Evolutionary conservation across 495 filamentous ascomycete species (phyloP).

Genomic region (Tuber brumale): DNA sequence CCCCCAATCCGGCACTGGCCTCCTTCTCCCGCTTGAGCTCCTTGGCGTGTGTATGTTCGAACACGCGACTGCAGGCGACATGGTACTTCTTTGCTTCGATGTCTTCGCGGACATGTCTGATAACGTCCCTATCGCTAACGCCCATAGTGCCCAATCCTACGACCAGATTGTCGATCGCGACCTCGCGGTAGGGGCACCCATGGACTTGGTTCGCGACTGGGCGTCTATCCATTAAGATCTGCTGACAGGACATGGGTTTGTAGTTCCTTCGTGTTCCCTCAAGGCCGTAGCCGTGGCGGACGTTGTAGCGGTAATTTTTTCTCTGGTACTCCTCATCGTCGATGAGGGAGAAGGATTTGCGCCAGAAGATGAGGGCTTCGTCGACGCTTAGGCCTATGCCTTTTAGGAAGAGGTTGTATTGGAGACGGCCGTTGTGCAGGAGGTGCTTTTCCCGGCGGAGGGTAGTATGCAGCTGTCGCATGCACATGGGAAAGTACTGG

Average conservation of each 20-base stretch:
- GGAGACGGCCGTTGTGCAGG: conserved; percentile 87
- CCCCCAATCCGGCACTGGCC: conserved; percentile 52
- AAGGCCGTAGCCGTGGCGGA: conserved; percentile 88
- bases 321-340: conserved; percentile 91
- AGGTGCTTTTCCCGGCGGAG: conserved; percentile 79
- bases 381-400: conserved; percentile 87
- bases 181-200: conserved; percentile 94
- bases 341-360: conserved; percentile 68
- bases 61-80: conserved; percentile 94
- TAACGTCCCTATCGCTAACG: conserved; percentile 65
- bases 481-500: conserved; percentile 86
- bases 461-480: conserved; percentile 78
- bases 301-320: conserved; percentile 93
- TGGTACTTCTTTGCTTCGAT: conserved; percentile 83
- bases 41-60: conserved; percentile 76
- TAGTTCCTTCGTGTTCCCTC: conserved; percentile 85
- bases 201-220: conserved; percentile 80
- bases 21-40: conserved; percentile 89
- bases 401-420: conserved; percentile 97
- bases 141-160: conserved; percentile 65
- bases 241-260: conserved; percentile 85
- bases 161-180: conserved; percentile 75
- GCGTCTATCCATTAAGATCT: conserved; percentile 77
- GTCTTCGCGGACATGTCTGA: conserved; percentile 80
- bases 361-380: conserved; percentile 94